Evolutionary conservation across 2,329 filamentous ascomycete species (phyloP).

Genomic region (Lomentospora prolificans): DNA sequence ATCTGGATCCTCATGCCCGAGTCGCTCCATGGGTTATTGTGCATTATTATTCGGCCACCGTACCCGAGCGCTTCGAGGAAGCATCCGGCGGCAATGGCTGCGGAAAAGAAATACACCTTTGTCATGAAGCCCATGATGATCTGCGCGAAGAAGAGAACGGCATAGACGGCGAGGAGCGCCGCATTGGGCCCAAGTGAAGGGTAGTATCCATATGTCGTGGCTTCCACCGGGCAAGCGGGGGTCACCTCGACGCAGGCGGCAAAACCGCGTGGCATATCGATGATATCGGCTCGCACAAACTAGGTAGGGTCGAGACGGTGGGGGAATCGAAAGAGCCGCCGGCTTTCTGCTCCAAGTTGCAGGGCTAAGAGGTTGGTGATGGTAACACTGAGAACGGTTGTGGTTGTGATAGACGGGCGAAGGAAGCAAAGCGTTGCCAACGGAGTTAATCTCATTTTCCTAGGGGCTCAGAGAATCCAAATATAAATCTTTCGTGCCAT

Average conservation of each 20-base stretch:
- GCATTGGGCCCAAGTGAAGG: constrained; percentile 44
- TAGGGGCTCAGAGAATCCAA: background rate
- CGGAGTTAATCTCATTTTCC: background rate
- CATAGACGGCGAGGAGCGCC: constrained; percentile 40
- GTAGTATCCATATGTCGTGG: constrained; percentile 35
- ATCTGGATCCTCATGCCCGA: constrained; percentile 45
- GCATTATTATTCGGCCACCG: constrained; percentile 43
- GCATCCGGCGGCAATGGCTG: constrained; percentile 27
- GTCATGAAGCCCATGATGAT: background rate
- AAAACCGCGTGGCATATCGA: background rate
- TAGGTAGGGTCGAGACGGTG: background rate
- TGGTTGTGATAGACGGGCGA: background rate
- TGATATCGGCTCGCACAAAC: background rate
- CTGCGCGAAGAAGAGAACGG: constrained; percentile 25
- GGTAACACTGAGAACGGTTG: background rate
- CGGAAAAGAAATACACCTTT: constrained; percentile 1
- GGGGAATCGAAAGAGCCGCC: background rate
- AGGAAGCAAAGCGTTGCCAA: background rate
- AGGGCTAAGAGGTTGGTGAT: background rate
- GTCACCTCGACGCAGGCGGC: background rate
- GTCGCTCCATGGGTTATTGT: constrained; percentile 40
- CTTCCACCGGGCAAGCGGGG: constrained; percentile 2
- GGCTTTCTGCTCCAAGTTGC: background rate
- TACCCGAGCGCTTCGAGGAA: constrained; percentile 51
- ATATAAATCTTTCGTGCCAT: background rate